Evolutionary conservation across 1,284 basidiomycete species (phyloP).

Genomic region (Schizophyllum amplum): DNA sequence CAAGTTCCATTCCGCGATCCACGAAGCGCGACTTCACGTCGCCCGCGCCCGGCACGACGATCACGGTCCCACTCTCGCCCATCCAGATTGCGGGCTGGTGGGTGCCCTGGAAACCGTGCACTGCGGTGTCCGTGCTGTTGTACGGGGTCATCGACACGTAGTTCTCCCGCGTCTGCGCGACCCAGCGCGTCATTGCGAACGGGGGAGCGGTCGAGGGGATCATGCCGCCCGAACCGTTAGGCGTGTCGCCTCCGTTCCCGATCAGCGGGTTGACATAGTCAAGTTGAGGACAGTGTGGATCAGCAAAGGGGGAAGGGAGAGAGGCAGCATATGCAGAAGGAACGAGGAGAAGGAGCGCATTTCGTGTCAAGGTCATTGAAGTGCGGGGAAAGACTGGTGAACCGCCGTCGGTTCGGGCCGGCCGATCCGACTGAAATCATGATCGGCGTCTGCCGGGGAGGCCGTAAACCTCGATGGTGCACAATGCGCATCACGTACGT

Average conservation of each 20-base stretch:
- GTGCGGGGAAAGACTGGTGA: not conserved
- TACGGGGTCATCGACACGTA: constrained; percentile 76
- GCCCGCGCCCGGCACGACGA: constrained; percentile 56
- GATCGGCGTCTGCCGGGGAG: too few relatives aligned
- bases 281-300: constrained; percentile 34
- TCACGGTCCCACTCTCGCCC: constrained; percentile 70
- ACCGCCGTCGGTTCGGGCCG: not conserved
- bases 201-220: constrained; percentile 70
- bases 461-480: too few relatives aligned
- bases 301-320: constrained; percentile 13
- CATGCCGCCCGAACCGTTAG: constrained; percentile 62
- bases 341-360: not conserved
- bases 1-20: constrained; percentile 54
- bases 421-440: too few relatives aligned
- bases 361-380: not conserved
- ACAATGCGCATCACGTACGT: too few relatives aligned
- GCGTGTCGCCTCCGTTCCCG: constrained; percentile 63
- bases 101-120: constrained; percentile 74
- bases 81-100: constrained; percentile 89
- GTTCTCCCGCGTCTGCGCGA: constrained; percentile 61
- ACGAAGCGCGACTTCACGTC: constrained; percentile 44
- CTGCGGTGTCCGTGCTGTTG: constrained; percentile 52
- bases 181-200: constrained; percentile 80
- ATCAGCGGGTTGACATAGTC: constrained; percentile 58
- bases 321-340: not conserved